Evolutionary conservation across 2,329 filamentous ascomycete species (phyloP), one percentile per base, ranked within the genome.

Genomic region (Ceratocystis cubensis): DNA sequence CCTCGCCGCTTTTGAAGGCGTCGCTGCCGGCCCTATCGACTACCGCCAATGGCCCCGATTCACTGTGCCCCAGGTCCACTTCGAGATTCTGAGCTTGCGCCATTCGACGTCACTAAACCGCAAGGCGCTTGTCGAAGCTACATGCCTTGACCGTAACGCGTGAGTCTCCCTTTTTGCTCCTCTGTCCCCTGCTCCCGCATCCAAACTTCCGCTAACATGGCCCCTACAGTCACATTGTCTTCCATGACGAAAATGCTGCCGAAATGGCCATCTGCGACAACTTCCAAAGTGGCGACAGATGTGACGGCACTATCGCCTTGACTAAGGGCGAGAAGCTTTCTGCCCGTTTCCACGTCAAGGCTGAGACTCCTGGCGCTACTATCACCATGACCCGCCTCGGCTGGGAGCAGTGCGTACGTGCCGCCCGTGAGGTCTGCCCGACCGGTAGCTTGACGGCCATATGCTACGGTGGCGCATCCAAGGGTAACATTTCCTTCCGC

Each of bases 351-450:
- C 75, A 72, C 2, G 75, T 84, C 17, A 75, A 73, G 30, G 75
- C 78, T 1, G 74, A 75, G 17, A 73, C 73, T 1, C 66, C 71
- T 1, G 80, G 79, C 8, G 76, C 78, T 25, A 80, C 77, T 17
- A 82, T 84, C 72, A 80, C 79, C 73, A 76, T 84, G 68, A 77
- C 76, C 61, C 83, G 82, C 74, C 76, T 76, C 22, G 74, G 77
- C 28, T 82, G 81, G 81, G 79, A 83, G 72, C 75, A 77, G 63
- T 84, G 82, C 71, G 77, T 83, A 64, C 76, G 79, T 50, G 81
- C 82, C 17, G 82, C 81, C 62, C 73, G 78, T 66, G 77, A 79
- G 67, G 76, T 77, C 59, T 82, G 80, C 71, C 80, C 79, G 22
- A 79, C 77, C 6, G 80, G 80, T 20, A 80, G 77, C 68, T 74